Percentiles rank a stretch among this genome's conserved stretches.
Conservation (phyloP, 129 eudicot genomes). For the Gnaphalium uliginosum region DNA sequence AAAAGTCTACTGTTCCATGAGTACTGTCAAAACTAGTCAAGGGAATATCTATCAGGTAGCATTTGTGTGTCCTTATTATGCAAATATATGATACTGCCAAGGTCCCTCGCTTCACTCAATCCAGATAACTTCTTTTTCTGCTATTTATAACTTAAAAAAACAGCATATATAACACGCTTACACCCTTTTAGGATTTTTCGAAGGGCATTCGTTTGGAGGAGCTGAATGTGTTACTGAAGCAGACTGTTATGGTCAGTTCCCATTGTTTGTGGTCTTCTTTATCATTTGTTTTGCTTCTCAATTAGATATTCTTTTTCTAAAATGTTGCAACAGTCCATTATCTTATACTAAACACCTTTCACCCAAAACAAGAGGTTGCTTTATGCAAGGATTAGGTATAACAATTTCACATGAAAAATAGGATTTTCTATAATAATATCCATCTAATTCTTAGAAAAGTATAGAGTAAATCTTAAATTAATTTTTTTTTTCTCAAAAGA, state of each 20-base stretch:
- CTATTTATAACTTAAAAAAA: not conserved
- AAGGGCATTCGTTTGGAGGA: slow-evolving; percentile 89
- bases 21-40: slow-evolving; percentile 44
- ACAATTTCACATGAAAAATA: not conserved
- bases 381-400: slow-evolving; percentile 11
- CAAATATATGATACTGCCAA: not conserved
- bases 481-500: not conserved
- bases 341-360: not conserved
- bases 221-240: slow-evolving; percentile 76
- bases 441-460: not conserved
- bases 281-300: slow-evolving; percentile 10
- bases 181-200: slow-evolving; percentile 69
- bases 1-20: slow-evolving; percentile 72
- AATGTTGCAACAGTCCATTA: not conserved
- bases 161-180: slow-evolving; percentile 10
- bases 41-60: slow-evolving; percentile 74
- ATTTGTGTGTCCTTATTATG: slow-evolving; percentile 18
- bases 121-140: slow-evolving; percentile 4
- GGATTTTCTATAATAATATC: not conserved
- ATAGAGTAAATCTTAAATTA: not conserved
- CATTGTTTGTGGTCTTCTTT: slow-evolving; percentile 10
- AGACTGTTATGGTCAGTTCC: slow-evolving; percentile 84
- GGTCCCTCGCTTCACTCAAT: slow-evolving; percentile 7
- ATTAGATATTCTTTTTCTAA: slow-evolving; percentile 9
- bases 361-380: not conserved